Percentiles rank a stretch among this genome's conserved stretches.
Evolutionary conservation across 495 filamentous ascomycete genomes (phyloP).

Genomic region (Sordaria brevicollis): DNA sequence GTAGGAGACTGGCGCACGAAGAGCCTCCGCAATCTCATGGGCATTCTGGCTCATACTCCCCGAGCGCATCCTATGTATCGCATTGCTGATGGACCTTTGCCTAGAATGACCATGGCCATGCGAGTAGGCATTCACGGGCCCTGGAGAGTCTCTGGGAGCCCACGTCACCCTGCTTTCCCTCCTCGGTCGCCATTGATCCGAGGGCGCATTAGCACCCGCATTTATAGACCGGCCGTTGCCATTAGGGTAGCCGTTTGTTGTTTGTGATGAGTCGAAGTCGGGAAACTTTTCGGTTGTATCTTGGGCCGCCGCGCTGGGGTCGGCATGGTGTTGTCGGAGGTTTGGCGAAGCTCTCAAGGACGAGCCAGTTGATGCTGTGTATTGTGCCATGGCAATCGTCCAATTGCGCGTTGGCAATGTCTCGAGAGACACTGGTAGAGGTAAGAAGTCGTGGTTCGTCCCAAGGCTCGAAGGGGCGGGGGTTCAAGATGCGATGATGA

Average conservation of each 20-base stretch:
- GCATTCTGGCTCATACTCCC: constrained; percentile 84
- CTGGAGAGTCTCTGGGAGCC: constrained; percentile 26
- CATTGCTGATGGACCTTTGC: constrained; percentile 79
- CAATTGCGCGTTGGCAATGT: neutral
- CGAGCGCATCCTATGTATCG: constrained; percentile 67
- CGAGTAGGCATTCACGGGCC: constrained; percentile 10
- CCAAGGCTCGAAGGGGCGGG: neutral
- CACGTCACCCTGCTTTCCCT: constrained; percentile 40
- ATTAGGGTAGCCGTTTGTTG: constrained; percentile 20
- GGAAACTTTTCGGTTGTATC: constrained; percentile 41
- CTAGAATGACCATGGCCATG: constrained; percentile 42
- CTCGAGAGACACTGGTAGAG: neutral
- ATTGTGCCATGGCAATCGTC: neutral
- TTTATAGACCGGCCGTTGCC: constrained; percentile 24
- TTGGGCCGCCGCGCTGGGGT: constrained; percentile 21
- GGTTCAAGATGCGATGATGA: neutral
- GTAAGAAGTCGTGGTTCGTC: neutral
- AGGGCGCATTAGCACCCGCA: constrained; percentile 16
- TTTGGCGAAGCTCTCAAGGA: constrained; percentile 22
- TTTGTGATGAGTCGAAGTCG: constrained; percentile 34
- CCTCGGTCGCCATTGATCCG: constrained; percentile 42
- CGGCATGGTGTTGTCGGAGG: constrained; percentile 18
- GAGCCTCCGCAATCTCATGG: constrained; percentile 82
- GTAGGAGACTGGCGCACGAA: constrained; percentile 83
- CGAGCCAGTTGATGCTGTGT: constrained; percentile 3